Evolutionary conservation across 345 rosid species (phyloP).

Genomic region (Balakata baccata): DNA sequence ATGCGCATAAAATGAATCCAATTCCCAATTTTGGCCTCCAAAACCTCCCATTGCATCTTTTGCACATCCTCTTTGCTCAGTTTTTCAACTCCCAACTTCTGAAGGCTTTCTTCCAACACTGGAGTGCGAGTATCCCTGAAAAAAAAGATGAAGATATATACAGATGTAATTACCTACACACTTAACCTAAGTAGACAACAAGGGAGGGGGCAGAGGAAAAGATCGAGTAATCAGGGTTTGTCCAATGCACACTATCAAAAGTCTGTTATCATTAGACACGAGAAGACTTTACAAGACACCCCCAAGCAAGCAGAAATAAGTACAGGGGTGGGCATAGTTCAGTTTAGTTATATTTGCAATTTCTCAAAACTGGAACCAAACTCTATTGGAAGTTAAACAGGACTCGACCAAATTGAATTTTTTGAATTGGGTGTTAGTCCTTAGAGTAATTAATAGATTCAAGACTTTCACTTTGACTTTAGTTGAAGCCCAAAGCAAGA

Average conservation of each 20-base stretch:
- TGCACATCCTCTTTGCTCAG: conserved; percentile 96
- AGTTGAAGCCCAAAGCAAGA: neutral
- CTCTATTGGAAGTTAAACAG: neutral
- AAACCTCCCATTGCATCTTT: conserved; percentile 96
- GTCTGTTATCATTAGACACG: neutral
- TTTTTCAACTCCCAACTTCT: conserved; percentile 89
- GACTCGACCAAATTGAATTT: neutral
- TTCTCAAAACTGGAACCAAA: neutral
- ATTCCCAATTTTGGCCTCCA: conserved; percentile 95
- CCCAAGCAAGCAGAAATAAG: neutral
- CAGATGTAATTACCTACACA: neutral
- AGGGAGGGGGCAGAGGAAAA: neutral
- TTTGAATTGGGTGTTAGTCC: neutral
- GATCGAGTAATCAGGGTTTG: neutral
- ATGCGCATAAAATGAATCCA: conserved; percentile 99
- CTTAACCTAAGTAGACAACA: neutral
- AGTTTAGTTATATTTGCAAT: neutral
- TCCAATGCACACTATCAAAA: neutral
- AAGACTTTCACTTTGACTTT: neutral
- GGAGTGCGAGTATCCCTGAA: conserved; percentile 79
- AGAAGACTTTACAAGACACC: neutral
- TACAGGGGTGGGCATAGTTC: neutral
- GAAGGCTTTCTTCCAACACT: conserved; percentile 82
- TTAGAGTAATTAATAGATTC: neutral
- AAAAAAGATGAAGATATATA: conserved; percentile 15